Conservation (phyloP, 2,329 filamentous ascomycete genomes). For the Fusarium sp. region DNA sequence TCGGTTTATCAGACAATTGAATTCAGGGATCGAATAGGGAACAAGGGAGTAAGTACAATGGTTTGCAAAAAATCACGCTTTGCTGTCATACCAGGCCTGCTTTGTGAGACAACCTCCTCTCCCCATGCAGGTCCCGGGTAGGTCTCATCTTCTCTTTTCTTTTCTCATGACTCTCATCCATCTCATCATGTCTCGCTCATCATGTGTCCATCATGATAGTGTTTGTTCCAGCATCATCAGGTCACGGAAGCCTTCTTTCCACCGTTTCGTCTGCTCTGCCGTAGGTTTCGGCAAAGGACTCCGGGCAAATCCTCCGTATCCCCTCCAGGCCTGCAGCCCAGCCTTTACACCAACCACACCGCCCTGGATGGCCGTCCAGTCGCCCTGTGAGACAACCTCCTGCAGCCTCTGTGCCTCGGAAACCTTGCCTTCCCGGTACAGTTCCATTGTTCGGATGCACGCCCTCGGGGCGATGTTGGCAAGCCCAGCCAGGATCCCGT, state of each 20-base stretch:
- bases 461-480: slow-evolving; percentile 78
- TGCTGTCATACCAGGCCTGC: slow-evolving; percentile 5
- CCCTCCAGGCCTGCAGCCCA: slow-evolving; percentile 72
- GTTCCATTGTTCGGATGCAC: slow-evolving; percentile 70
- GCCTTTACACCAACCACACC: slow-evolving; percentile 80
- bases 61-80: background rate
- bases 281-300: slow-evolving; percentile 56
- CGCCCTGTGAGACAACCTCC: slow-evolving; percentile 73
- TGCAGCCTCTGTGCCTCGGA: slow-evolving; percentile 73
- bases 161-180: background rate
- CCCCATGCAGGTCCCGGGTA: slow-evolving; percentile 32
- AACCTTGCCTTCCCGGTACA: slow-evolving; percentile 68
- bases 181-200: slow-evolving; percentile 9
- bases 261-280: slow-evolving; percentile 59
- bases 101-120: slow-evolving; percentile 4
- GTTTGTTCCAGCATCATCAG: slow-evolving; percentile 64
- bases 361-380: slow-evolving; percentile 79
- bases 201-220: slow-evolving; percentile 37
- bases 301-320: slow-evolving; percentile 69
- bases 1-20: background rate
- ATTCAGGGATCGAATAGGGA: background rate
- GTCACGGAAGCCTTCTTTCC: slow-evolving; percentile 68
- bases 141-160: background rate
- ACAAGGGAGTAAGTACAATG: background rate
- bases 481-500: slow-evolving; percentile 78